A percentile compares a stretch with the other conserved stretches of the same genome.
These are phyloP conservation scores for Cyberlindnera subsufficiens DNA, from an alignment of 805 yeast species.

Conservation along the genomic window DNA sequence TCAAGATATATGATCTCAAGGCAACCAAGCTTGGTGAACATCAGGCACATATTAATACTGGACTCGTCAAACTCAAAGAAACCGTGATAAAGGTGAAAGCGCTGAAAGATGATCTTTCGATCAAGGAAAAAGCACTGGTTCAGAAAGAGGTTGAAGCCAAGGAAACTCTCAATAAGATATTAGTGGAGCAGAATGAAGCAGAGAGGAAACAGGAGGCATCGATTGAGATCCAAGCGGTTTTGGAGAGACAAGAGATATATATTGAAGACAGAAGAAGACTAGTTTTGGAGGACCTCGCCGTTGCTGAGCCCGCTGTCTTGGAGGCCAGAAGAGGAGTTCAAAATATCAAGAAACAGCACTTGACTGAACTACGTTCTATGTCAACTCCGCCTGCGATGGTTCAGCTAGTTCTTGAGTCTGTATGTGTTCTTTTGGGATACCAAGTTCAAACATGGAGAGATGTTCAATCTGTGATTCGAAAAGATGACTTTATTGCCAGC, in stretches of 20 bases:
- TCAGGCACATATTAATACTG: slow-evolving; percentile 68
- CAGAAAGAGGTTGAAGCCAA: slow-evolving; percentile 65
- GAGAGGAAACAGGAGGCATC: slow-evolving; percentile 88
- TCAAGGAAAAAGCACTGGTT: slow-evolving; percentile 43
- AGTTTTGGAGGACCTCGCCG: slow-evolving; percentile 61
- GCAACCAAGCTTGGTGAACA: slow-evolving; percentile 49
- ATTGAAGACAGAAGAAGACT: slow-evolving; percentile 45
- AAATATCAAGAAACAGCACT: slow-evolving; percentile 85
- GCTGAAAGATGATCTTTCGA: slow-evolving; percentile 47
- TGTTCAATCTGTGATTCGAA: slow-evolving; percentile 71
- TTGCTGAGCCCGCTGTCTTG: slow-evolving; percentile 76
- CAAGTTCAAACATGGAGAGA: slow-evolving; percentile 68
- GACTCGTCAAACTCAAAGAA: slow-evolving; percentile 70
- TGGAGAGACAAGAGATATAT: slow-evolving; percentile 59
- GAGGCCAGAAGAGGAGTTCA: slow-evolving; percentile 90
- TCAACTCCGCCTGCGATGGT: slow-evolving; percentile 86
- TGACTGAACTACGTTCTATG: slow-evolving; percentile 87
- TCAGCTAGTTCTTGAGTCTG: slow-evolving; percentile 80
- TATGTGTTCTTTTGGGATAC: slow-evolving; percentile 76
- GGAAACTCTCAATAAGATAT: slow-evolving; percentile 65
- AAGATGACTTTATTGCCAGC: slow-evolving; percentile 81
- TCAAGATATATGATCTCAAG: slow-evolving; percentile 33
- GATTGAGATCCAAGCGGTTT: slow-evolving; percentile 61
- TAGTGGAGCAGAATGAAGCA: slow-evolving; percentile 84
- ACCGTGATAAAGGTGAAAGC: slow-evolving; percentile 68